Percentiles rank a stretch among this genome's conserved stretches.
phyloP scores from a whole-genome alignment of 1,284 basidiomycete genomes.

The Ganoderma resinaceum region DNA sequence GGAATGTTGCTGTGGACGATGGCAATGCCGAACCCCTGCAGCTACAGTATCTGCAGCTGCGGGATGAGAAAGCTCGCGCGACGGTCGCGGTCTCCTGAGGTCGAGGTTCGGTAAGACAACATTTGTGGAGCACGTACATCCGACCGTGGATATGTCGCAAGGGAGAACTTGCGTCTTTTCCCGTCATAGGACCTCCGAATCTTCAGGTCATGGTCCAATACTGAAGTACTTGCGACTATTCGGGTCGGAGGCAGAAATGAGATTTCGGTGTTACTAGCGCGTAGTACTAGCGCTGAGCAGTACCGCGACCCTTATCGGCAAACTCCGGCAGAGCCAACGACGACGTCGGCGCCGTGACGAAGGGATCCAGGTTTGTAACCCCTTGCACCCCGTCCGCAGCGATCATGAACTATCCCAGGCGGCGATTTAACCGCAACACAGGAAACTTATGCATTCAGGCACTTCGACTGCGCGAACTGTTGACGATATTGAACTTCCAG shows the following conservation, averaged over 20 bases:
- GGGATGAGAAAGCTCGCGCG: background rate
- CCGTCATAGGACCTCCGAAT: too few relatives aligned
- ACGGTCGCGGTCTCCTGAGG: background rate
- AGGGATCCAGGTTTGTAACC: background rate
- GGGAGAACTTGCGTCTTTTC: too few relatives aligned
- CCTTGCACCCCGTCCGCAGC: background rate
- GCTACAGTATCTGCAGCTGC: background rate
- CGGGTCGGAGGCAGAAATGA: too few relatives aligned
- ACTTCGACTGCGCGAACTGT: background rate
- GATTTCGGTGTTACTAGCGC: too few relatives aligned
- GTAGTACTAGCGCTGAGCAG: too few relatives aligned
- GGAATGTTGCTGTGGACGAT: background rate
- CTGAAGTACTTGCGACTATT: too few relatives aligned
- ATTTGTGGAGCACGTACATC: too few relatives aligned
- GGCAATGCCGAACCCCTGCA: background rate
- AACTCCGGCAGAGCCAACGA: background rate
- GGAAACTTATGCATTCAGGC: background rate
- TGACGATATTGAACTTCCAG: background rate
- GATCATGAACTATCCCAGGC: background rate
- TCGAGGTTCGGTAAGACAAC: background rate
- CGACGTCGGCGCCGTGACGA: background rate
- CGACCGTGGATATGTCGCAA: too few relatives aligned
- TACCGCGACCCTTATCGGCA: background rate
- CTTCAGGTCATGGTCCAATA: too few relatives aligned
- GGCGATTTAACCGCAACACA: background rate